A percentile compares a stretch with the other conserved stretches of the same genome.
Evolutionary conservation across 2,329 filamentous ascomycete species (phyloP).

Genomic region (Pestalotiopsis sp.): DNA sequence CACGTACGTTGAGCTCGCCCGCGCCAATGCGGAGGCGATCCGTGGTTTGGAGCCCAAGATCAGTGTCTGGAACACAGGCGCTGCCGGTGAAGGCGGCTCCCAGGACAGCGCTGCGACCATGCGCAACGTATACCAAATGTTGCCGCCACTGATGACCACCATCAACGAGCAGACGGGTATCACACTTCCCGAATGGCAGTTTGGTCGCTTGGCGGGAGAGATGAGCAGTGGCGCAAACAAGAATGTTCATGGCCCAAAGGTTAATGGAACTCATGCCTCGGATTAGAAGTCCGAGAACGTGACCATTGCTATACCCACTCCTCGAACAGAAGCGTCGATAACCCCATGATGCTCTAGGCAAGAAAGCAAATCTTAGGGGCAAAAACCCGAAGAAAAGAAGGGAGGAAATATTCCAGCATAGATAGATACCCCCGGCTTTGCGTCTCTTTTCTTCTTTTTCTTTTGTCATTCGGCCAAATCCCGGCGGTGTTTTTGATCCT

Average conservation of each 20-base stretch:
- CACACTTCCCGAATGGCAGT: constrained; percentile 76
- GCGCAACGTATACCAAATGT: constrained; percentile 80
- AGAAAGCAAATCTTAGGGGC: too few species aligned
- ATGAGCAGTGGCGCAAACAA: constrained; percentile 36
- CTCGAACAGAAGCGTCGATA: not conserved
- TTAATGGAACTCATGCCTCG: constrained; percentile 29
- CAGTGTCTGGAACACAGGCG: constrained; percentile 84
- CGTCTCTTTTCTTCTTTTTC: not conserved
- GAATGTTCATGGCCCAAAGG: constrained; percentile 30
- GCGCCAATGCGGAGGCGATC: constrained; percentile 30
- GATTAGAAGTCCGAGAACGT: not conserved
- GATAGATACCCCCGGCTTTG: not conserved
- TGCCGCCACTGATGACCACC: constrained; percentile 81
- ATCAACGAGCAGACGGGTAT: constrained; percentile 91
- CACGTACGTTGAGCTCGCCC: constrained; percentile 70
- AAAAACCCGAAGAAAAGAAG: too few species aligned
- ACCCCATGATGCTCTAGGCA: too few species aligned
- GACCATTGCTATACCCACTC: not conserved
- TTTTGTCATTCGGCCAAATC: not conserved
- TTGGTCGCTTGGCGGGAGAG: constrained; percentile 48
- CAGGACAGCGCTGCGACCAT: constrained; percentile 66
- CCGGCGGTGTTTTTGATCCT: not conserved
- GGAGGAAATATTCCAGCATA: too few species aligned
- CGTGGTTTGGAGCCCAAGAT: constrained; percentile 85
- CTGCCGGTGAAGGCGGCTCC: constrained; percentile 41